Percentiles rank a stretch among this genome's conserved stretches.
Evolutionary conservation across 1,284 basidiomycete species (phyloP).

Genomic region (Cryptococcus sp.): DNA sequence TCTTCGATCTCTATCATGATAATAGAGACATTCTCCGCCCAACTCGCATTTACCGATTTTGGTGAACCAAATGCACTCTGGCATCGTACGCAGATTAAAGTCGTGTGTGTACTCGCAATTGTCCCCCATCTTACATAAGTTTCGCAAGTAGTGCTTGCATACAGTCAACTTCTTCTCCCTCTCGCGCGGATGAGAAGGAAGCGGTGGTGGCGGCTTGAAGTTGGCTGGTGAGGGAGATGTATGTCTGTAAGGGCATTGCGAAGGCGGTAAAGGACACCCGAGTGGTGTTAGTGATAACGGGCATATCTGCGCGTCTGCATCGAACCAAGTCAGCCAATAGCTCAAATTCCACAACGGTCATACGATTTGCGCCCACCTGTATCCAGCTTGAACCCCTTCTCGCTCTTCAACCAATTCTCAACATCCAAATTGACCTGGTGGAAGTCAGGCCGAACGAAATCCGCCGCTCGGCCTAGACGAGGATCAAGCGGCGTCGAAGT

Average conservation of each 20-base stretch:
- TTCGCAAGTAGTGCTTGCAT: conserved; percentile 99
- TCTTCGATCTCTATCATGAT: conserved; percentile 83
- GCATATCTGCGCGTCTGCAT: conserved; percentile 85
- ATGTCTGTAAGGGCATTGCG: conserved; percentile 86
- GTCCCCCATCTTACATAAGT: conserved; percentile 97
- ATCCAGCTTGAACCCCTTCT: conserved; percentile 86
- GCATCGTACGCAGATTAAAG: conserved; percentile 97
- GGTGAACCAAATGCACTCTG: conserved; percentile 99
- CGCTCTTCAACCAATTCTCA: conserved; percentile 79
- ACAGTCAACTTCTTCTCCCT: conserved; percentile 86
- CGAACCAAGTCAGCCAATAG: neutral
- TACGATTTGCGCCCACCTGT: conserved; percentile 62
- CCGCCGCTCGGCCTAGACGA: conserved; percentile 51
- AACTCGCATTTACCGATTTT: conserved; percentile 98
- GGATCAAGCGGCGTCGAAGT: conserved; percentile 23
- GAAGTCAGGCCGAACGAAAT: conserved; percentile 83
- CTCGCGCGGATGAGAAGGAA: conserved; percentile 73
- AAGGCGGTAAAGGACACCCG: conserved; percentile 82
- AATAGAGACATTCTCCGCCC: conserved; percentile 97
- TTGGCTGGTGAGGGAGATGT: conserved; percentile 80
- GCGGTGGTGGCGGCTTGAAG: conserved; percentile 79
- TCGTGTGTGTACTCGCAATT: conserved; percentile 99
- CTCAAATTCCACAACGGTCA: conserved; percentile 11
- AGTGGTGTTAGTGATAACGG: conserved; percentile 72
- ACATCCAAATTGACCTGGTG: conserved; percentile 88